Evolutionary conservation across 106 monocot species (phyloP).

Genomic region (Allium fistulosum): DNA sequence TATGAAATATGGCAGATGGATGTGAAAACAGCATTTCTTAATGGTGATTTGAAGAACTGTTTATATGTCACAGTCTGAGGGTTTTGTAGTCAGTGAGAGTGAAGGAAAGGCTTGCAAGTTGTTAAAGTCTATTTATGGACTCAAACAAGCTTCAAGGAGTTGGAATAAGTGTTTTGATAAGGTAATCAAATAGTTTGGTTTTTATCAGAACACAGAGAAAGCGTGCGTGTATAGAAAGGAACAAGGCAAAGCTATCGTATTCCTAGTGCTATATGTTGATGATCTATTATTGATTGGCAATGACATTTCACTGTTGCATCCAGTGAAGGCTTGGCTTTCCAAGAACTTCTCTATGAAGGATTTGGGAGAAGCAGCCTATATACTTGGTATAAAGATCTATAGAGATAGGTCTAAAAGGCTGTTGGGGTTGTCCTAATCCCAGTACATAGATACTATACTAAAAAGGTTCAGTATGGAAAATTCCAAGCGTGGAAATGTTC

Average conservation of each 20-base stretch:
- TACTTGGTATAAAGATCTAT: no score
- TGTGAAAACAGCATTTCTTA: no score
- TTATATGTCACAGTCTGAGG: background rate
- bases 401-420: no score
- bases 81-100: background rate
- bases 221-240: background rate
- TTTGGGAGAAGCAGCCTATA: no score
- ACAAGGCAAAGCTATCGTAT: background rate
- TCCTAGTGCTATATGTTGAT: background rate
- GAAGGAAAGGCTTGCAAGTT: background rate
- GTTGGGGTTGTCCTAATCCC: background rate
- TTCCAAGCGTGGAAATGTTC: background rate
- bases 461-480: background rate
- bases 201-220: background rate
- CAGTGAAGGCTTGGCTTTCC: background rate
- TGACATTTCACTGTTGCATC: background rate
- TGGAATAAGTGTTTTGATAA: background rate
- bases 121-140: background rate
- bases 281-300: background rate
- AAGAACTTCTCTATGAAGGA: no score
- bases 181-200: background rate
- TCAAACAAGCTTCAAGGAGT: background rate
- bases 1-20: no score
- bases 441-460: background rate
- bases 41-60: background rate